Percentiles rank a stretch among this genome's conserved stretches.
These are phyloP conservation scores for Leucocoprinus sp. DNA, from an alignment of 768 basidiomycete species.

Conservation along the genomic window DNA sequence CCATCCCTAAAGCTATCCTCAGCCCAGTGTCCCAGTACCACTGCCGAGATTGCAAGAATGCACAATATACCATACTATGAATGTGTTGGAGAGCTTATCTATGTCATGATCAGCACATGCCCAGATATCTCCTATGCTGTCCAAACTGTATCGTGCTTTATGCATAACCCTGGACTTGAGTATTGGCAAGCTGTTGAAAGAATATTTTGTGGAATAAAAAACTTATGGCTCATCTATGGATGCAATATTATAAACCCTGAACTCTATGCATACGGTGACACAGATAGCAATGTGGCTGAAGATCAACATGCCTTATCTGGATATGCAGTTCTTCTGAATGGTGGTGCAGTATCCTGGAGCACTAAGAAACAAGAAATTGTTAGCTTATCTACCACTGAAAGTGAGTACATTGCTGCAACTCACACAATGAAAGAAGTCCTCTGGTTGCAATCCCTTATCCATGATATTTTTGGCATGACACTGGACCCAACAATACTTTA, in stretches of 20 bases:
- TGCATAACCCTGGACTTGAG: constrained; percentile 19
- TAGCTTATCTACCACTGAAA: constrained; percentile 32
- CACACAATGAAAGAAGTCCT: constrained; percentile 20
- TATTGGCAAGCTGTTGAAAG: constrained; percentile 33
- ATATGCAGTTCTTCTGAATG: constrained; percentile 24
- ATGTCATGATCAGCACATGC: constrained; percentile 9
- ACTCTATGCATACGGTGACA: constrained; percentile 17
- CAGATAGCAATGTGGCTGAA: constrained; percentile 6
- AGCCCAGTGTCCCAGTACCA: constrained; percentile 13
- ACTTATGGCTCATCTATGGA: constrained; percentile 18
- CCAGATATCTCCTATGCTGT: constrained; percentile 35
- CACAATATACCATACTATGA: constrained; percentile 18
- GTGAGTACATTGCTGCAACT: constrained; percentile 28
- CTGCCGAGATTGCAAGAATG: constrained; percentile 14
- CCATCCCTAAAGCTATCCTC: constrained; percentile 14
- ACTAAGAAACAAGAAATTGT: constrained; percentile 21
- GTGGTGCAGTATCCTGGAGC: constrained; percentile 31
- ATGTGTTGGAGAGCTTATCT: constrained; percentile 25
- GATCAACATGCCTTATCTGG: constrained; percentile 13
- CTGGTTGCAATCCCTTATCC: constrained; percentile 15
- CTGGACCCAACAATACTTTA: constrained; percentile 4
- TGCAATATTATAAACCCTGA: constrained; percentile 20
- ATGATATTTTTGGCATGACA: neutral
- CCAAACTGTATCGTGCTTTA: constrained; percentile 23
- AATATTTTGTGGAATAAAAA: neutral